A percentile compares a stretch with the other conserved stretches of the same genome.
Evolutionary conservation across 1,284 basidiomycete genomes (phyloP).

Genomic region (Fomitopsis pinicola): DNA sequence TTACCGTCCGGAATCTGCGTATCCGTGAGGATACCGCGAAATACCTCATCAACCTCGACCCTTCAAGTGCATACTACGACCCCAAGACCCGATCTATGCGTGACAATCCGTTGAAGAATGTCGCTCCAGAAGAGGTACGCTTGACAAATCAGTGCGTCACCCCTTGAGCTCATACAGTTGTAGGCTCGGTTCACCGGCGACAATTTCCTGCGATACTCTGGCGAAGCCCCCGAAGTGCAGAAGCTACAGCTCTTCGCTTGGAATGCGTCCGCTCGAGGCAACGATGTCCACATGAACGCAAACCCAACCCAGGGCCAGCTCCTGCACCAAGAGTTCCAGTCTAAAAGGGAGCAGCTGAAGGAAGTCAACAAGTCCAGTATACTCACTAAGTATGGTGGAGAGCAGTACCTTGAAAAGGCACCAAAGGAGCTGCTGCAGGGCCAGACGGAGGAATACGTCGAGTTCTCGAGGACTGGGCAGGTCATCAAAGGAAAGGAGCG

Average conservation of each 20-base stretch:
- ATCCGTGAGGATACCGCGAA: slow-evolving; percentile 99
- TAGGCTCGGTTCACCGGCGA: slow-evolving; percentile 93
- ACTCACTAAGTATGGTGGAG: slow-evolving; percentile 90
- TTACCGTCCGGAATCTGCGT: slow-evolving; percentile 96
- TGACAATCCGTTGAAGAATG: slow-evolving; percentile 82
- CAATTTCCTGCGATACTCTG: slow-evolving; percentile 89
- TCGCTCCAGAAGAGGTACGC: slow-evolving; percentile 81
- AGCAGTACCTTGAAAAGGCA: slow-evolving; percentile 83
- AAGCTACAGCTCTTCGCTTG: slow-evolving; percentile 95
- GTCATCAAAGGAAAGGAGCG: slow-evolving; percentile 90
- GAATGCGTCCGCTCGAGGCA: slow-evolving; percentile 91
- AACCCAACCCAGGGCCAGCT: slow-evolving; percentile 96
- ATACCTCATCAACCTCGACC: slow-evolving; percentile 96
- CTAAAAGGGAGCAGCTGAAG: slow-evolving; percentile 91
- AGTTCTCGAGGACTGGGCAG: slow-evolving; percentile 92
- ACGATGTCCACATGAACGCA: slow-evolving; percentile 93
- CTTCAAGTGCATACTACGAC: slow-evolving; percentile 96
- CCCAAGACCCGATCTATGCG: slow-evolving; percentile 99
- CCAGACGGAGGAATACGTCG: slow-evolving; percentile 96
- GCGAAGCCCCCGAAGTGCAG: slow-evolving; percentile 90
- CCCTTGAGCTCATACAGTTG: not conserved
- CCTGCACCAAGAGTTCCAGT: slow-evolving; percentile 84
- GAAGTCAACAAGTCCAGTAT: slow-evolving; percentile 86
- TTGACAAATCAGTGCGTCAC: not conserved
- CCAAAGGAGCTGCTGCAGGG: slow-evolving; percentile 90